Evolutionary conservation across 805 yeast genomes (phyloP).

Genomic region (Brettanomyces anomalus): DNA sequence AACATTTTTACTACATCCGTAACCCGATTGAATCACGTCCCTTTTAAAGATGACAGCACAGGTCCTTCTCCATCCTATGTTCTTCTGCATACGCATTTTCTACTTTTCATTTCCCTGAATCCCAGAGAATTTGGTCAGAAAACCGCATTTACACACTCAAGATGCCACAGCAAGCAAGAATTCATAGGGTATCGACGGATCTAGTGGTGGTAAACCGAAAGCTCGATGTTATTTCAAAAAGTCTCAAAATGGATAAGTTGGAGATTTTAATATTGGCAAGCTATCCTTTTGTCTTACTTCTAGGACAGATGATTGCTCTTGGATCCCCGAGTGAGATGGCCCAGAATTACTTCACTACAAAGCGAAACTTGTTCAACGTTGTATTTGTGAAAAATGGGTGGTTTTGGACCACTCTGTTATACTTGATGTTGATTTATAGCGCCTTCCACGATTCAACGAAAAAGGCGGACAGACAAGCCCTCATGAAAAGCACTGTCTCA

Average conservation of each 20-base stretch:
- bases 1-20: no score
- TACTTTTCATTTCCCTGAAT: no score
- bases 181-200: no score
- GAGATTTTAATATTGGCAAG: slow-evolving; percentile 2
- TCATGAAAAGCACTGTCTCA: slow-evolving; percentile 3
- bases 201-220: no score
- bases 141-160: no score
- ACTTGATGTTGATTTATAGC: slow-evolving; percentile 11
- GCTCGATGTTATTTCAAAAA: not conserved
- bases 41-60: no score
- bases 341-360: slow-evolving; percentile 45
- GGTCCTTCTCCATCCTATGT: no score
- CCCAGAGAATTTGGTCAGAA: no score
- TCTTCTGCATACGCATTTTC: no score
- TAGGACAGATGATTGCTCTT: slow-evolving; percentile 43
- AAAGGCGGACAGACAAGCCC: not conserved
- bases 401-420: slow-evolving; percentile 70
- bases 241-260: slow-evolving; percentile 1
- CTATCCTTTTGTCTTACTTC: slow-evolving; percentile 34
- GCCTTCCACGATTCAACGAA: slow-evolving; percentile 2
- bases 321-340: slow-evolving; percentile 37
- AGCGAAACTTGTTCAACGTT: slow-evolving; percentile 62
- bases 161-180: no score
- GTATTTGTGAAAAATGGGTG: slow-evolving; percentile 84
- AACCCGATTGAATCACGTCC: no score